Evolutionary conservation across 345 rosid genomes (phyloP).

Genomic region (Acer campestre): DNA sequence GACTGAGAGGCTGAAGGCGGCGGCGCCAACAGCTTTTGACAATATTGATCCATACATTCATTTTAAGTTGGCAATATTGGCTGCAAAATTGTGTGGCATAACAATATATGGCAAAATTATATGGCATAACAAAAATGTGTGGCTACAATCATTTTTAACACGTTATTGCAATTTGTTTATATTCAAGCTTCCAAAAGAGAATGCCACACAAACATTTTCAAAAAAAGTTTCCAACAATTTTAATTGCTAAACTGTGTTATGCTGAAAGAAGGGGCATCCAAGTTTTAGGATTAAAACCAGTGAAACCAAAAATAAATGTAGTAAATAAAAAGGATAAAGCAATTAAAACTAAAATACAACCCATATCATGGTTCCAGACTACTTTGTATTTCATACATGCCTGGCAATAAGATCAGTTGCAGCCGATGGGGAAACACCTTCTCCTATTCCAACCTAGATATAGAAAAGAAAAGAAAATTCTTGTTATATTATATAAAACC

Average conservation of each 20-base stretch:
- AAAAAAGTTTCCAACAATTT: neutral
- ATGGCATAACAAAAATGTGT: too few species aligned
- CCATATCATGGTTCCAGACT: conserved; percentile 20
- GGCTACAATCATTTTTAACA: too few species aligned
- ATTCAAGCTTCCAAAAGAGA: neutral
- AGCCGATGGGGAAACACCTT: conserved; percentile 98
- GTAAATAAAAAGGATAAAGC: neutral
- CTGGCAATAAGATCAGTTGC: conserved; percentile 99
- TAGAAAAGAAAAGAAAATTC: conserved; percentile 9
- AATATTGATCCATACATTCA: too few species aligned
- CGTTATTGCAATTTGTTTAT: neutral
- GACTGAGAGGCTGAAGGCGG: too few species aligned
- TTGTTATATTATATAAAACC: neutral
- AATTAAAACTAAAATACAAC: neutral
- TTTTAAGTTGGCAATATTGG: too few species aligned
- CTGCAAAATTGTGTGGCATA: too few species aligned
- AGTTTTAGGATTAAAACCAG: neutral
- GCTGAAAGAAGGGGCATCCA: neutral
- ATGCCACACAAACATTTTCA: neutral
- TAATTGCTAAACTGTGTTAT: neutral
- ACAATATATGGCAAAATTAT: too few species aligned
- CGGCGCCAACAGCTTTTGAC: too few species aligned
- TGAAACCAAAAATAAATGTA: neutral
- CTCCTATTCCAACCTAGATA: conserved; percentile 95
- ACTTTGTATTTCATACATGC: conserved; percentile 52